phyloP scores from a whole-genome alignment of 2,329 filamentous ascomycete genomes.

The Aureobasidium musti region DNA sequence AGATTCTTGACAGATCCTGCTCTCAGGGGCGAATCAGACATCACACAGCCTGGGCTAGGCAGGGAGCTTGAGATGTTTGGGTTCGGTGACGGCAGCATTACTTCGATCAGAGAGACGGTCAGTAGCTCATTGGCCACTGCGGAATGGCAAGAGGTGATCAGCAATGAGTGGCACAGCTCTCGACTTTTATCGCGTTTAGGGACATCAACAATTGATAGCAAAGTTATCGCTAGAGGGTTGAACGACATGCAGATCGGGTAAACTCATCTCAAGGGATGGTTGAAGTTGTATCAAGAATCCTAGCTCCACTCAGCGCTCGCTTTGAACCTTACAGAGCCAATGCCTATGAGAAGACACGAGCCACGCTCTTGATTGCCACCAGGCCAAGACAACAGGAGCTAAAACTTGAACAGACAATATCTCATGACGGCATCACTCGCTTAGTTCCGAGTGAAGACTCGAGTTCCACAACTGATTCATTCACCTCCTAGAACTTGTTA shows the following conservation, averaged over 20 bases:
- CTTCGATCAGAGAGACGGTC: slow-evolving; percentile 9
- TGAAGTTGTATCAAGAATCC: background rate
- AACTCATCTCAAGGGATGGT: background rate
- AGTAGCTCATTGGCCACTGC: background rate
- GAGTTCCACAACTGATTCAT: background rate
- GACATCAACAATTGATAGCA: background rate
- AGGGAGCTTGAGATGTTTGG: slow-evolving; percentile 18
- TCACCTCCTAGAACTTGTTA: background rate
- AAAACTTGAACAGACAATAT: no score
- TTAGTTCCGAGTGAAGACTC: no score
- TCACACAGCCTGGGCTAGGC: background rate
- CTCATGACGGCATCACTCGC: no score
- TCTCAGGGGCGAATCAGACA: background rate
- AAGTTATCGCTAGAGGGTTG: background rate
- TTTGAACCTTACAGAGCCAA: no score
- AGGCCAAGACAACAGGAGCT: no score
- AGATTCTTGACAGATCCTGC: slow-evolving; percentile 14
- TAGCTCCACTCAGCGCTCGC: background rate
- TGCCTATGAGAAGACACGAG: no score
- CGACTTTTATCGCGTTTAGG: background rate
- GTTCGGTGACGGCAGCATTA: slow-evolving; percentile 1
- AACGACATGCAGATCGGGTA: background rate
- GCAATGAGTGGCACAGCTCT: slow-evolving; percentile 15
- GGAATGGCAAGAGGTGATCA: slow-evolving; percentile 5
- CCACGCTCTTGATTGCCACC: no score